Conservation (phyloP, 2,329 filamentous ascomycete genomes). For the Byssothecium circinans region DNA sequence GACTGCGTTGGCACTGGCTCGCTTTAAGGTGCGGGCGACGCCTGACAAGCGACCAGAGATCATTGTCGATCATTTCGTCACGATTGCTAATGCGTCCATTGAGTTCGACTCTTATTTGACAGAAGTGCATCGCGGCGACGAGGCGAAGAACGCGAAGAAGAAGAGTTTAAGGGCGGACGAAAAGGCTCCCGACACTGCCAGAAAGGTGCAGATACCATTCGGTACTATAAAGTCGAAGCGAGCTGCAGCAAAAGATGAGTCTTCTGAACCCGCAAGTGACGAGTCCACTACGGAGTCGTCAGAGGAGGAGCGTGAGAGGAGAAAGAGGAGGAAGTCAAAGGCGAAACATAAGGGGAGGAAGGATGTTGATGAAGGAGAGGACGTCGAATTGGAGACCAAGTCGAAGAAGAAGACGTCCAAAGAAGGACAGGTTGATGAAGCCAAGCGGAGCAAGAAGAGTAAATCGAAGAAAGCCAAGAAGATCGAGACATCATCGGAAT, state of each 20-base stretch:
- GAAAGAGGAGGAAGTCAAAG: neutral
- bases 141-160: conserved; percentile 2
- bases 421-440: neutral
- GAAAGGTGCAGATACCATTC: neutral
- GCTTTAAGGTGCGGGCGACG: conserved; percentile 5
- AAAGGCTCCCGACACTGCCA: neutral
- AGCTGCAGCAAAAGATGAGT: neutral
- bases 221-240: neutral
- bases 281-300: neutral
- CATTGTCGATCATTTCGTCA: conserved; percentile 1
- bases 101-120: conserved; percentile 3
- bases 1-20: conserved; percentile 16
- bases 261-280: neutral
- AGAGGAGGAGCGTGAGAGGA: neutral
- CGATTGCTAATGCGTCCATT: conserved; percentile 1
- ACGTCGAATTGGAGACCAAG: neutral
- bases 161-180: neutral
- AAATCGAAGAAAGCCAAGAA: neutral
- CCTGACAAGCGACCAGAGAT: neutral
- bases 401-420: neutral
- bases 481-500: neutral
- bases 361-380: neutral
- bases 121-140: conserved; percentile 2
- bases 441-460: neutral
- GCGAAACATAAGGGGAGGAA: neutral